Evolutionary conservation across 495 filamentous ascomycete species (phyloP).

Genomic region (Amphirosellinia nigrospora): DNA sequence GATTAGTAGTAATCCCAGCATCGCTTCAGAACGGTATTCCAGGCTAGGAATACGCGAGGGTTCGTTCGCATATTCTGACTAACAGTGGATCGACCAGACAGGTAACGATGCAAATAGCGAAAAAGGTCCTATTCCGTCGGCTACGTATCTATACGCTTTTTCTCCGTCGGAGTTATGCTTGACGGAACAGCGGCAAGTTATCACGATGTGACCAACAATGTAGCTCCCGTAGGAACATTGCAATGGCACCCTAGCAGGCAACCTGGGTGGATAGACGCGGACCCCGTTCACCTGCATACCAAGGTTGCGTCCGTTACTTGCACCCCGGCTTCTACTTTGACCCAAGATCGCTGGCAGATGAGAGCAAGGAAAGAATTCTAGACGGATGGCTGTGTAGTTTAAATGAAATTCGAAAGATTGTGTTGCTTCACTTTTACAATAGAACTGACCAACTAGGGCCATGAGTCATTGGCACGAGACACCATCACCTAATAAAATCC

Average conservation of each 20-base stretch:
- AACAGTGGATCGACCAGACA: background rate
- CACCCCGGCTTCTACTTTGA: background rate
- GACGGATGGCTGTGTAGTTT: background rate
- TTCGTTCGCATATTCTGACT: background rate
- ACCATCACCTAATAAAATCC: background rate
- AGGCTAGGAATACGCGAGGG: background rate
- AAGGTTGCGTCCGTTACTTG: background rate
- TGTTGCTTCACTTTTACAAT: background rate
- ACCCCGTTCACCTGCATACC: background rate
- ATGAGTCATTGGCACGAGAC: background rate
- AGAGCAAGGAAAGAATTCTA: background rate
- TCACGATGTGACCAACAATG: background rate
- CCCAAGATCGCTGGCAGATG: background rate
- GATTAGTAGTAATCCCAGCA: background rate
- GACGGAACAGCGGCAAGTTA: too few relatives aligned
- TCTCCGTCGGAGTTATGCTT: background rate
- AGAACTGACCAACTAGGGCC: background rate
- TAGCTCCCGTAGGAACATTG: background rate
- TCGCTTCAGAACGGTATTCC: background rate
- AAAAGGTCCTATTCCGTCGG: conserved; percentile 18
- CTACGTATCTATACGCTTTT: background rate
- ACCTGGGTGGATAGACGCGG: background rate
- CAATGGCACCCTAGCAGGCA: background rate
- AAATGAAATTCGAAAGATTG: background rate
- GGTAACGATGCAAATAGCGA: conserved; percentile 2